These are phyloP conservation scores for Tillandsia leiboldiana DNA, from an alignment of 176 grass and related monocot species.

Conservation along the genomic window DNA sequence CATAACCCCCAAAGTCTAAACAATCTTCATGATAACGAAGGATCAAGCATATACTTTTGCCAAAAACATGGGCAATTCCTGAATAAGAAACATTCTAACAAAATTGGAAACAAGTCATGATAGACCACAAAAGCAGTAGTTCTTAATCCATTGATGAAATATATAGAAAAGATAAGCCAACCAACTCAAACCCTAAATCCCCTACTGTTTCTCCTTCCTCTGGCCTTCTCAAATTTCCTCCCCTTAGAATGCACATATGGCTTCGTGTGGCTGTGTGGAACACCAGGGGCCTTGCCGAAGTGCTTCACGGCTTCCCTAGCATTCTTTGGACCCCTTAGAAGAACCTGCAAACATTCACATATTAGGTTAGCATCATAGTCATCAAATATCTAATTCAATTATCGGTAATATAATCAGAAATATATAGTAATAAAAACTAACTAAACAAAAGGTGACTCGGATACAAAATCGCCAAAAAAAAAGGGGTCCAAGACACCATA, in stretches of 20 bases:
- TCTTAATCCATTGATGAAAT: background rate
- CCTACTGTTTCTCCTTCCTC: slow-evolving; percentile 22
- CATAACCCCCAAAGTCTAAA: too few species aligned
- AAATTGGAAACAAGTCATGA: background rate
- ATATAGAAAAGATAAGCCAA: background rate
- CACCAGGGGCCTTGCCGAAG: slow-evolving; percentile 22
- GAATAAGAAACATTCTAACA: background rate
- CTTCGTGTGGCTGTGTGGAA: slow-evolving; percentile 21
- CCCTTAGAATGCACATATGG: slow-evolving; percentile 20
- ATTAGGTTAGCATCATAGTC: background rate
- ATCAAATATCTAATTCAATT: too few species aligned
- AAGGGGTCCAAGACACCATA: too few species aligned
- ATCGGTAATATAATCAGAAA: too few species aligned
- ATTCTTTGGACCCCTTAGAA: slow-evolving; percentile 24
- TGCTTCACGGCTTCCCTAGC: slow-evolving; percentile 20
- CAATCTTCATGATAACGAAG: too few species aligned
- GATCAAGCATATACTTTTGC: too few species aligned
- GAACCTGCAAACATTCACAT: background rate
- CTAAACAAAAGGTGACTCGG: too few species aligned
- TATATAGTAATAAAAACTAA: too few species aligned
- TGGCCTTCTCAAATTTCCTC: slow-evolving; percentile 22
- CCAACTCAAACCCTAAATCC: slow-evolving; percentile 16
- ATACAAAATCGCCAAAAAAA: too few species aligned
- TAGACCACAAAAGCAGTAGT: background rate
- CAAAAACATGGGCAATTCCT: background rate